Conservation (phyloP, 2,329 filamentous ascomycete genomes). For the Alternaria metachromatica region DNA sequence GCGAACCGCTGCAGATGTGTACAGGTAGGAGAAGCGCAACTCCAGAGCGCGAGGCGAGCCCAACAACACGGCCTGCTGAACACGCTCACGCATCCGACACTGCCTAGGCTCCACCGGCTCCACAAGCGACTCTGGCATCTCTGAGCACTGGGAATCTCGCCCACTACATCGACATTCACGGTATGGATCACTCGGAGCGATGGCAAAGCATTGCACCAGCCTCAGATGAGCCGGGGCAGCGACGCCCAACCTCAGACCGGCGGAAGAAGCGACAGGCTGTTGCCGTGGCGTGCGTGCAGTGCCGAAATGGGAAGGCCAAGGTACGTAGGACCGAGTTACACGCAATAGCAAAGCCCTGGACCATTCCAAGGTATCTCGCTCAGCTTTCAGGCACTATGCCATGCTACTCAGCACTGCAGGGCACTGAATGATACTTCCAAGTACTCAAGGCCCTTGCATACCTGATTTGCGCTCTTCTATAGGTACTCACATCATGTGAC, state of each 20-base stretch:
- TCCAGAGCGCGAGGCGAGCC: neutral
- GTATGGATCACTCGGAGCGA: slow-evolving; percentile 30
- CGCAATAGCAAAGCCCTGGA: neutral
- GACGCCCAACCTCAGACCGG: slow-evolving; percentile 21
- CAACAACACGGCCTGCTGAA: slow-evolving; percentile 1
- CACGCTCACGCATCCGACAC: slow-evolving; percentile 2
- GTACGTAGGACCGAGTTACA: slow-evolving; percentile 17
- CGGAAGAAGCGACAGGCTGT: slow-evolving; percentile 30
- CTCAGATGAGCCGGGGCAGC: slow-evolving; percentile 29
- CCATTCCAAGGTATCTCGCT: neutral
- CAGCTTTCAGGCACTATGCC: neutral
- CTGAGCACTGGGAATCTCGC: neutral
- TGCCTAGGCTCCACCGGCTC: slow-evolving; percentile 11
- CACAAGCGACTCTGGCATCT: slow-evolving; percentile 1
- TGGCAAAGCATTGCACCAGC: slow-evolving; percentile 35
- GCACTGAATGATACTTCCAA: neutral
- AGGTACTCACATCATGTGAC: slow-evolving; percentile 10
- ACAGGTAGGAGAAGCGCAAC: neutral
- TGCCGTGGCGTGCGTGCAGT: slow-evolving; percentile 32
- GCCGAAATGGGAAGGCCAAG: slow-evolving; percentile 34
- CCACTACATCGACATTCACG: neutral
- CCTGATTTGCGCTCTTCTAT: slow-evolving; percentile 6
- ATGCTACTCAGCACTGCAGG: neutral
- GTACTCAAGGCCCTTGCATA: neutral
- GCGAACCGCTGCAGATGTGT: slow-evolving; percentile 3